These are phyloP conservation scores for Yamadazyma phyllophila DNA, from an alignment of 805 yeast species.

Conservation along the genomic window DNA sequence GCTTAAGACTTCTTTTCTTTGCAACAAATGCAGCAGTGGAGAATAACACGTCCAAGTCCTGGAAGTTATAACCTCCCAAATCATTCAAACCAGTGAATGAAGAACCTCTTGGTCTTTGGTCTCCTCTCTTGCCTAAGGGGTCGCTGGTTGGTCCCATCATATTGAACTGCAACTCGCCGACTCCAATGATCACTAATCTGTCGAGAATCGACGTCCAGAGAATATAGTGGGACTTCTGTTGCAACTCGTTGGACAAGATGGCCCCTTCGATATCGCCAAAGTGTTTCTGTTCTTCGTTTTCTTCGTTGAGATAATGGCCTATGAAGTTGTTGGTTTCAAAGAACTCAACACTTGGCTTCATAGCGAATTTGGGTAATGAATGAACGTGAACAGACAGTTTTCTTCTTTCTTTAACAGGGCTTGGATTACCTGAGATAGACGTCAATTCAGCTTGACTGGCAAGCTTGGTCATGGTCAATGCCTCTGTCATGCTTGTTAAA, in stretches of 20 bases:
- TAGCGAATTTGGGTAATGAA: conserved; percentile 29
- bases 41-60: conserved; percentile 36
- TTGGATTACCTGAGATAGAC: conserved; percentile 13
- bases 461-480: conserved; percentile 20
- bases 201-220: conserved; percentile 28
- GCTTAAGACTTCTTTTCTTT: conserved; percentile 15
- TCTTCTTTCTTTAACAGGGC: conserved; percentile 15
- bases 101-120: conserved; percentile 26
- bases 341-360: conserved; percentile 25
- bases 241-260: conserved; percentile 38
- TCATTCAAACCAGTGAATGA: conserved; percentile 39
- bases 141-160: conserved; percentile 16
- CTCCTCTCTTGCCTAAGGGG: conserved; percentile 15
- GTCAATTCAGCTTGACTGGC: conserved; percentile 23
- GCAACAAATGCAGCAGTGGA: conserved; percentile 29
- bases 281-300: conserved; percentile 9
- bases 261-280: conserved; percentile 32
- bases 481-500: conserved; percentile 26
- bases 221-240: conserved; percentile 32
- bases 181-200: conserved; percentile 24
- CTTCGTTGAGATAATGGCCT: neutral
- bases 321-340: conserved; percentile 6
- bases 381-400: conserved; percentile 25
- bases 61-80: conserved; percentile 40
- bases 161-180: conserved; percentile 36